phyloP scores from a whole-genome alignment of 108 stramenopile genomes.

The Nitzschia sp. region DNA sequence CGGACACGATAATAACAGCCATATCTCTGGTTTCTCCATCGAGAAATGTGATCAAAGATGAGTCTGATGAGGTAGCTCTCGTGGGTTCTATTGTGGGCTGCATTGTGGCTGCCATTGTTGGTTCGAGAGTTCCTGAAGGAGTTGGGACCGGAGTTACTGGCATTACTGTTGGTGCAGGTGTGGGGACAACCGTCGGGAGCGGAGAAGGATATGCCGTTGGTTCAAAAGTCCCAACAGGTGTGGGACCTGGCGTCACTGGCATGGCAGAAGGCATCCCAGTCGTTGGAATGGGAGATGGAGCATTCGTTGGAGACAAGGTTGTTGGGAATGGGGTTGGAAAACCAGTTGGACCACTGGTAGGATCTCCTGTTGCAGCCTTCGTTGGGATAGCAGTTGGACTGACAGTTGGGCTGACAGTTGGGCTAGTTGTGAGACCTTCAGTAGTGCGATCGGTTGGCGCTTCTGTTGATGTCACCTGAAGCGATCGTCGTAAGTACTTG shows the following conservation, averaged over 20 bases:
- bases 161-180: constrained; percentile 9
- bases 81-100: constrained; percentile 9
- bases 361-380: background rate
- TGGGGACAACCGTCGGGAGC: background rate
- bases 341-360: background rate
- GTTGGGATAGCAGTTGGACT: background rate
- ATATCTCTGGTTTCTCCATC: constrained; percentile 1
- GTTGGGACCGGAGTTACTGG: constrained; percentile 17
- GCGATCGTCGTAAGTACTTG: too few relatives aligned
- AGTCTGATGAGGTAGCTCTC: background rate
- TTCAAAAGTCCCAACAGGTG: background rate
- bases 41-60: constrained; percentile 1
- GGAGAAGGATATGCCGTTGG: constrained; percentile 2
- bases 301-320: background rate
- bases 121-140: constrained; percentile 24
- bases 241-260: background rate
- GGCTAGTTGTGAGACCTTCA: background rate
- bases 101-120: background rate
- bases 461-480: too few relatives aligned
- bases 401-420: background rate
- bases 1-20: constrained; percentile 41
- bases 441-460: background rate
- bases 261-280: too few relatives aligned
- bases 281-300: background rate
- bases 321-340: background rate